Percentiles rank a stretch among this genome's conserved stretches.
These are phyloP conservation scores for Kazachstania sp. DNA, from an alignment of 1,139 yeast species.

Conservation along the genomic window DNA sequence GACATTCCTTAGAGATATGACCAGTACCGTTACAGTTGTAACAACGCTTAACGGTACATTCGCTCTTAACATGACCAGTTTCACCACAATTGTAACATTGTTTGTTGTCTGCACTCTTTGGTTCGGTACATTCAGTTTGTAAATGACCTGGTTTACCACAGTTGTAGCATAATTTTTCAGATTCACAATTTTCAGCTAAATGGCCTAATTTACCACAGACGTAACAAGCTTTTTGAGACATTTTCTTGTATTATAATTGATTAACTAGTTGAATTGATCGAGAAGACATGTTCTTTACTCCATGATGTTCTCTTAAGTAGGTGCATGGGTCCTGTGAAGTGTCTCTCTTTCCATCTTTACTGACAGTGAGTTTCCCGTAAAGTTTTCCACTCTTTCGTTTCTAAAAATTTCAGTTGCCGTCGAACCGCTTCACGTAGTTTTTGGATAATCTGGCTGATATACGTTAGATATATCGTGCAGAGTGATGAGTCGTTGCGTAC, in stretches of 20 bases:
- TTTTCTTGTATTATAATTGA: constrained; percentile 4
- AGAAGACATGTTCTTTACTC: too few species aligned
- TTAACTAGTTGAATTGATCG: background rate
- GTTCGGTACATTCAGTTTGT: constrained; percentile 78
- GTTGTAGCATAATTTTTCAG: constrained; percentile 83
- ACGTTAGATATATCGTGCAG: background rate
- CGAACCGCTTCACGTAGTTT: too few species aligned
- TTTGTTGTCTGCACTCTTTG: constrained; percentile 72
- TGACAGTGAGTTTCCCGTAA: too few species aligned
- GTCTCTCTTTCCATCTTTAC: too few species aligned
- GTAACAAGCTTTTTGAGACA: constrained; percentile 78
- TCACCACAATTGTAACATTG: constrained; percentile 82
- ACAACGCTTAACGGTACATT: constrained; percentile 63
- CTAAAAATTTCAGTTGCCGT: too few species aligned
- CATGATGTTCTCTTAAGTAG: too few species aligned
- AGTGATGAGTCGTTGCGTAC: background rate
- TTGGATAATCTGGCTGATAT: too few species aligned
- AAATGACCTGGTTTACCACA: constrained; percentile 89
- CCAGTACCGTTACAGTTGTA: constrained; percentile 84
- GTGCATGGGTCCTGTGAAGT: too few species aligned
- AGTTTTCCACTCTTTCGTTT: too few species aligned
- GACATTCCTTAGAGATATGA: constrained; percentile 72
- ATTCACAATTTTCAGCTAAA: constrained; percentile 79
- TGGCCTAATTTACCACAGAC: constrained; percentile 93
- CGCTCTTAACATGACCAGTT: constrained; percentile 67